These are phyloP conservation scores for Phaffia australis DNA, from an alignment of 768 basidiomycete species.

Conservation along the genomic window DNA sequence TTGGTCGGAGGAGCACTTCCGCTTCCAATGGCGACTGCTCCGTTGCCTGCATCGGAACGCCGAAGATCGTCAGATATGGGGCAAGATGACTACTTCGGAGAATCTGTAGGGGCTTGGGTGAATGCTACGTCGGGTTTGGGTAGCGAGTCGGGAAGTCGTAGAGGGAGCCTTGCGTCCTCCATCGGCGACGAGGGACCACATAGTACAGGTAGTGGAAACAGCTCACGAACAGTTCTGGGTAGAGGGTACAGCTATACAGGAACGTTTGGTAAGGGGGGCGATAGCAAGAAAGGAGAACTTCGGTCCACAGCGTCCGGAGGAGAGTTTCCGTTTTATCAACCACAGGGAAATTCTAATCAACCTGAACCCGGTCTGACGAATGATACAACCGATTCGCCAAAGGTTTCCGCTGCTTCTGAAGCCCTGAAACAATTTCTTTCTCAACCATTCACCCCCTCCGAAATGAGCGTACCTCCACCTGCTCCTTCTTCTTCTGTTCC, in stretches of 20 bases:
- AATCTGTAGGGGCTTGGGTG: neutral
- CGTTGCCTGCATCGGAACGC: slow-evolving; percentile 10
- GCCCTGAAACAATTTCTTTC: slow-evolving; percentile 4
- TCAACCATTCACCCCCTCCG: slow-evolving; percentile 11
- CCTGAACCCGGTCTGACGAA: neutral
- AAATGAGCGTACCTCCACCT: neutral
- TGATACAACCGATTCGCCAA: neutral
- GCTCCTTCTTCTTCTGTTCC: neutral
- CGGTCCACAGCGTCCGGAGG: neutral
- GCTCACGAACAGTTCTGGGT: neutral
- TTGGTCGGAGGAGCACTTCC: neutral
- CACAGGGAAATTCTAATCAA: neutral
- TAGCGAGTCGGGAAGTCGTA: too few relatives aligned
- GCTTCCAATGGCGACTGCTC: slow-evolving; percentile 22
- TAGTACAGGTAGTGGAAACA: neutral
- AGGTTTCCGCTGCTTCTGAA: neutral
- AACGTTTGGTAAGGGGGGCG: neutral
- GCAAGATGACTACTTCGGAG: slow-evolving; percentile 24
- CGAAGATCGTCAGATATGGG: slow-evolving; percentile 1
- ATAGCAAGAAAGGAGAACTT: slow-evolving; percentile 1
- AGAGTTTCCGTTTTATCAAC: neutral
- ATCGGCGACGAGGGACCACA: neutral
- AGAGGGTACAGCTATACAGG: neutral
- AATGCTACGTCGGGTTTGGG: neutral
- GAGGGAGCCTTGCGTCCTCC: too few relatives aligned